Conservation (phyloP, 2,329 filamentous ascomycete species). For the Fusarium redolens region DNA sequence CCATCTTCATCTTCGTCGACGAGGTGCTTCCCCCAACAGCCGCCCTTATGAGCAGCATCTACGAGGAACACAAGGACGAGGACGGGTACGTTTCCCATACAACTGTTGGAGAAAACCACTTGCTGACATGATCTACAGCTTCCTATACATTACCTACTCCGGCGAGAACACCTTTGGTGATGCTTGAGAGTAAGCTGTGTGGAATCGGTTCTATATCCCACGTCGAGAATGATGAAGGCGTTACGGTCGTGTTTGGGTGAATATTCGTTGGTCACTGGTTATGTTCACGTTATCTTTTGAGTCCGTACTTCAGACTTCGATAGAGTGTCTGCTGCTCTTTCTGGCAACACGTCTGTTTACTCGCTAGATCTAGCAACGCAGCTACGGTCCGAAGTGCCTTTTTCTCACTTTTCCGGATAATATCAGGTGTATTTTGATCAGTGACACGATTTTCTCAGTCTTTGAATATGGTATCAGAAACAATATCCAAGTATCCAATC, state of each 20-base stretch:
- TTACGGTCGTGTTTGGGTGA: slow-evolving; percentile 50
- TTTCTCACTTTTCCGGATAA: slow-evolving; percentile 1
- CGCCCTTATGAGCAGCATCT: slow-evolving; percentile 98
- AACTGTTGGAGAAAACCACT: not conserved
- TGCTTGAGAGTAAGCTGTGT: slow-evolving; percentile 39
- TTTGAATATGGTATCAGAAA: not conserved
- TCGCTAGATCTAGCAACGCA: slow-evolving; percentile 3
- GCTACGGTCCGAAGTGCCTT: not conserved
- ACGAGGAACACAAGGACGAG: slow-evolving; percentile 96
- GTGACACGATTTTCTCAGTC: not conserved
- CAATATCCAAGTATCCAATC: not conserved
- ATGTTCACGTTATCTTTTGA: slow-evolving; percentile 43
- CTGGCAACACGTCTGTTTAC: slow-evolving; percentile 19
- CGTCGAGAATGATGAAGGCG: slow-evolving; percentile 50
- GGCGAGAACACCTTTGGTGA: slow-evolving; percentile 98
- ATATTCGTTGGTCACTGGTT: slow-evolving; percentile 43
- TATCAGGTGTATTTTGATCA: slow-evolving; percentile 5
- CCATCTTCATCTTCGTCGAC: slow-evolving; percentile 99
- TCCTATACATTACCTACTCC: slow-evolving; percentile 99
- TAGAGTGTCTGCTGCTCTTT: slow-evolving; percentile 37
- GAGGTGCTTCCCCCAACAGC: slow-evolving; percentile 97
- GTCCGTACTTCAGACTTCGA: slow-evolving; percentile 33
- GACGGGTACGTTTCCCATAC: slow-evolving; percentile 65
- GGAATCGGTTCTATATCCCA: slow-evolving; percentile 33
- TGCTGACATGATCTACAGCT: slow-evolving; percentile 63